phyloP scores from a whole-genome alignment of 192 early-diverging fungal genomes.

The Coemansia sp. region DNA sequence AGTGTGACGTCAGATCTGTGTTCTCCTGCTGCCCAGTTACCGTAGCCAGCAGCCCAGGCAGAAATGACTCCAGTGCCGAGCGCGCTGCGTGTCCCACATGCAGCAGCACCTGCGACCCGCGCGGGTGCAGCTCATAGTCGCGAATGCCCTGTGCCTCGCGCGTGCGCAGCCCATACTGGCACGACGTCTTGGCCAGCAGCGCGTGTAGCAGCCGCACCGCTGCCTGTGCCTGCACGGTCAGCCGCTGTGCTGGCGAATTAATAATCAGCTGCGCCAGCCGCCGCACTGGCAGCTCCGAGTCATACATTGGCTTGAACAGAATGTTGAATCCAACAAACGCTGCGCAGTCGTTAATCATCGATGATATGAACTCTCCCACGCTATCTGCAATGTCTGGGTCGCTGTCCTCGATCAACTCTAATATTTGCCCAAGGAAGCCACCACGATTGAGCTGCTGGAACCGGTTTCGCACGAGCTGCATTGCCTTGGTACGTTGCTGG shows the following conservation, averaged over 20 bases:
- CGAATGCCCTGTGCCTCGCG: constrained; percentile 51
- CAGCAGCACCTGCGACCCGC: constrained; percentile 51
- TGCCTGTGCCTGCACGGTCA: constrained; percentile 38
- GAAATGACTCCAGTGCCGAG: constrained; percentile 43
- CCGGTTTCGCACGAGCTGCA: constrained; percentile 52
- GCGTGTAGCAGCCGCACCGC: constrained; percentile 42
- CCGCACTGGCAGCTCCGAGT: constrained; percentile 43
- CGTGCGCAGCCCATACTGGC: constrained; percentile 48
- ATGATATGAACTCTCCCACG: constrained; percentile 48
- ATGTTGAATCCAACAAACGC: constrained; percentile 48
- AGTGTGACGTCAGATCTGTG: constrained; percentile 49
- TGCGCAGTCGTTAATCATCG: constrained; percentile 52
- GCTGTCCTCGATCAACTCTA: constrained; percentile 45
- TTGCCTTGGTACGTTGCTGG: constrained; percentile 42
- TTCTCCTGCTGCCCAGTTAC: constrained; percentile 46
- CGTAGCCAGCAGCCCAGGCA: constrained; percentile 51
- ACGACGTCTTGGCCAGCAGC: constrained; percentile 47
- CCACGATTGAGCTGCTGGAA: constrained; percentile 53
- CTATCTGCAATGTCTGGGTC: constrained; percentile 31
- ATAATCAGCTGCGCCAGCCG: constrained; percentile 52
- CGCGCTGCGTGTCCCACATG: constrained; percentile 44
- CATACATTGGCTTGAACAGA: constrained; percentile 50
- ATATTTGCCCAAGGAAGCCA: constrained; percentile 31
- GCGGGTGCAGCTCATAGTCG: constrained; percentile 37
- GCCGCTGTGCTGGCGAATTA: constrained; percentile 47